Conservation (phyloP, 2,329 filamentous ascomycete species). For the Trichoderma gracile region DNA sequence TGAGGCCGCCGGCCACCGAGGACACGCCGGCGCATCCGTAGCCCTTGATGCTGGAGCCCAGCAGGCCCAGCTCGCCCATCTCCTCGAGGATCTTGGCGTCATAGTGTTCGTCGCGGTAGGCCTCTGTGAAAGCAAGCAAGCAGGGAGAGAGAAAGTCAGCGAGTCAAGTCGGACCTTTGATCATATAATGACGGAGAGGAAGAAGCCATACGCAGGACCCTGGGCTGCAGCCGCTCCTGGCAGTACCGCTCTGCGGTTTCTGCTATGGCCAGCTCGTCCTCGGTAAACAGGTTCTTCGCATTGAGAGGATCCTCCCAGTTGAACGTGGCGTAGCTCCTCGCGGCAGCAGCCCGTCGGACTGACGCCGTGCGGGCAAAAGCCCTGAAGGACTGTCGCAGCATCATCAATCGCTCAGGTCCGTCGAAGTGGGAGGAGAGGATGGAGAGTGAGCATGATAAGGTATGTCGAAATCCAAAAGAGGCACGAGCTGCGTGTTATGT, state of each 20-base stretch:
- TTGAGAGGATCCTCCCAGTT: slow-evolving; percentile 91
- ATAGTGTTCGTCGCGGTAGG: slow-evolving; percentile 82
- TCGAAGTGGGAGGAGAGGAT: background rate
- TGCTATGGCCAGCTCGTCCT: slow-evolving; percentile 86
- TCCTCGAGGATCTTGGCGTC: slow-evolving; percentile 82
- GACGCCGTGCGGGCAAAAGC: slow-evolving; percentile 33
- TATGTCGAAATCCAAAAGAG: background rate
- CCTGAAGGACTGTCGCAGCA: slow-evolving; percentile 39
- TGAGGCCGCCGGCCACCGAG: slow-evolving; percentile 83
- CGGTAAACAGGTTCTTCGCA: slow-evolving; percentile 73
- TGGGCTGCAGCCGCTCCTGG: slow-evolving; percentile 81
- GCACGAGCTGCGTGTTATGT: slow-evolving; percentile 26
- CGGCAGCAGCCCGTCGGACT: slow-evolving; percentile 33
- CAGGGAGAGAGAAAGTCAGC: background rate
- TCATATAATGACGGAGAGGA: too few relatives aligned
- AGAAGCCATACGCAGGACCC: slow-evolving; percentile 70
- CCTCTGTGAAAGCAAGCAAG: slow-evolving; percentile 54
- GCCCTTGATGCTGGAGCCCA: slow-evolving; percentile 82
- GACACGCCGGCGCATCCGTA: slow-evolving; percentile 88
- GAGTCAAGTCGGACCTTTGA: background rate
- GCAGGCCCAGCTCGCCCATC: slow-evolving; percentile 88
- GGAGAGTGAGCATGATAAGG: background rate
- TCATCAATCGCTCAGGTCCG: background rate
- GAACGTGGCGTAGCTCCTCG: slow-evolving; percentile 54
- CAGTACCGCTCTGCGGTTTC: slow-evolving; percentile 93